These are phyloP conservation scores for Fistulifera solaris DNA, from an alignment of 108 stramenopile genomes.

Conservation along the genomic window DNA sequence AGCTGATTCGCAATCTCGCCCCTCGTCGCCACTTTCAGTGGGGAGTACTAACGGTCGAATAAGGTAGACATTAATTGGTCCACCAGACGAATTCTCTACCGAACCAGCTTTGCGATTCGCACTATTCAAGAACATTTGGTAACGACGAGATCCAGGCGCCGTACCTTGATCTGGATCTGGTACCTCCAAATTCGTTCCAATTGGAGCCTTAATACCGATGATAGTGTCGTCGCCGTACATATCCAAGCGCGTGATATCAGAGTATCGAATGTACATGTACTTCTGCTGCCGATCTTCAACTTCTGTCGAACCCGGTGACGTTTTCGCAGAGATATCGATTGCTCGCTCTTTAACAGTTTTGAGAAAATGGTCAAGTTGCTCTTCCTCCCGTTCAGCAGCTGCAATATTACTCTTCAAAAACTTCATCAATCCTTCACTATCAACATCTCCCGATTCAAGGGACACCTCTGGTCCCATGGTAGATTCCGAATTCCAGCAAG, in stretches of 20 bases:
- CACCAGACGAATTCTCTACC: constrained; percentile 14
- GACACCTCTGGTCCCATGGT: too few relatives aligned
- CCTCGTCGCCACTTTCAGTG: not conserved
- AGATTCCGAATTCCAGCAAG: constrained; percentile 5
- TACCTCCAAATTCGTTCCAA: constrained; percentile 84
- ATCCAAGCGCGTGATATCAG: constrained; percentile 57
- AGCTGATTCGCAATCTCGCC: not conserved
- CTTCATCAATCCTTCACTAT: too few relatives aligned
- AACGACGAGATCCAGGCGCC: constrained; percentile 56
- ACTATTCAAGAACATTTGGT: constrained; percentile 81
- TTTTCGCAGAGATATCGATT: too few relatives aligned
- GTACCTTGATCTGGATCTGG: constrained; percentile 83
- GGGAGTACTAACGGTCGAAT: constrained; percentile 27
- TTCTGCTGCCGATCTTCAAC: not conserved
- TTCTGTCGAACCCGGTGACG: constrained; percentile 7
- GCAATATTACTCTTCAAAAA: constrained; percentile 1
- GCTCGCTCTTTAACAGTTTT: constrained; percentile 22
- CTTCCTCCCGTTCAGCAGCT: constrained; percentile 28
- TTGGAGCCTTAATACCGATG: constrained; percentile 84
- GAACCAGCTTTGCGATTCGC: not conserved
- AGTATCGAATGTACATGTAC: constrained; percentile 57
- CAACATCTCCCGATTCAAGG: too few relatives aligned
- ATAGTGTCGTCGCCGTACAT: constrained; percentile 62
- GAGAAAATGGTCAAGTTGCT: constrained; percentile 24
- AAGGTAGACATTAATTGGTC: constrained; percentile 47